Conservation (phyloP, 2,329 filamentous ascomycete species). For the Aschersonia sp. region DNA sequence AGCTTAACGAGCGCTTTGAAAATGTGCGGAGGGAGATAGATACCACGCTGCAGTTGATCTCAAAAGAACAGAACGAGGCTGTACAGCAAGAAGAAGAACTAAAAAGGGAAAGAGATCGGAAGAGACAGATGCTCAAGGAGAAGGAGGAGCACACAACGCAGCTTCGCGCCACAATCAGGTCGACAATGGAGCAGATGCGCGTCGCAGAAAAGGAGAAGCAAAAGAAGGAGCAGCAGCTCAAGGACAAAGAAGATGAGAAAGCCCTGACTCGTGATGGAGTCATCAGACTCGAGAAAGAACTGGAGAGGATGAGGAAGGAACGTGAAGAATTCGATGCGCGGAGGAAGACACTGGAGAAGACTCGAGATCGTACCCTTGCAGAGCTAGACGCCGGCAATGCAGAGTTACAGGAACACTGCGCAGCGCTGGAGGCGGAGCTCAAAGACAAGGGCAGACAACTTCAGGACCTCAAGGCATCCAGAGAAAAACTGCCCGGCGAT, state of each 20-base stretch:
- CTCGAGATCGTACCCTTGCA: conserved; percentile 35
- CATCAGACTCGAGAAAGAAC: conserved; percentile 50
- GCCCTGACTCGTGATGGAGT: conserved; percentile 57
- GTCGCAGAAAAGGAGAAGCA: conserved; percentile 63
- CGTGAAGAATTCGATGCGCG: conserved; percentile 39
- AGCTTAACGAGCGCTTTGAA: conserved; percentile 72
- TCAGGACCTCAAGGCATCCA: conserved; percentile 57
- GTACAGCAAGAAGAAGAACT: conserved; percentile 51
- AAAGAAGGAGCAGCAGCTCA: conserved; percentile 59
- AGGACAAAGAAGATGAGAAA: conserved; percentile 54
- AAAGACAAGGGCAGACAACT: conserved; percentile 52
- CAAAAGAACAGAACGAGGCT: conserved; percentile 58
- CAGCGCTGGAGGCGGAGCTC: conserved; percentile 55
- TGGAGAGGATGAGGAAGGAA: conserved; percentile 42
- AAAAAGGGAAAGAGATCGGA: conserved; percentile 62
- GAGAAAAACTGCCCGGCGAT: conserved; percentile 47
- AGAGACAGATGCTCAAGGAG: conserved; percentile 65
- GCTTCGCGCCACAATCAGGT: conserved; percentile 65
- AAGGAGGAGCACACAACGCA: conserved; percentile 85
- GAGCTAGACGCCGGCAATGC: conserved; percentile 40
- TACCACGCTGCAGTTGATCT: conserved; percentile 54
- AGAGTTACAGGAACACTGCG: conserved; percentile 48
- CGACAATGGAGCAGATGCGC: conserved; percentile 68
- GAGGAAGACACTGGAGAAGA: conserved; percentile 32
- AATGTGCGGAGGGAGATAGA: conserved; percentile 71